phyloP scores from a whole-genome alignment of 768 basidiomycete genomes.

The Naganishia friedmannii region DNA sequence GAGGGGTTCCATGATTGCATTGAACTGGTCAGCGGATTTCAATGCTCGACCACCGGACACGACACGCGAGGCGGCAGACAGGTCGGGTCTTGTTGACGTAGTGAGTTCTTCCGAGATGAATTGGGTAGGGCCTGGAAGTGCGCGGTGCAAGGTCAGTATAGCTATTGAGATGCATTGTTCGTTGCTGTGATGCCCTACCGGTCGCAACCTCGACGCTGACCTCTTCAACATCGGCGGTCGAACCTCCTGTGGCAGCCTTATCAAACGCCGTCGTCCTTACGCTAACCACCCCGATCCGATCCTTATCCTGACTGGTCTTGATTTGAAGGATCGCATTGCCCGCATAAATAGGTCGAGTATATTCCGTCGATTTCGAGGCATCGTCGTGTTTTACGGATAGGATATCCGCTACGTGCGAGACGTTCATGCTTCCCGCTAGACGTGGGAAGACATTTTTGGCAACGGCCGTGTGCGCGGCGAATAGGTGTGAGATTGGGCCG shows the following conservation, averaged over 20 bases:
- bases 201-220: constrained; percentile 57
- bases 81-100: constrained; percentile 87
- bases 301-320: constrained; percentile 64
- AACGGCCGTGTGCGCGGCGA: constrained; percentile 84
- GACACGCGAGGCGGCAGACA: constrained; percentile 79
- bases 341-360: constrained; percentile 92
- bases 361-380: constrained; percentile 62
- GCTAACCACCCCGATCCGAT: constrained; percentile 89
- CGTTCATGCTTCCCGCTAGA: constrained; percentile 81
- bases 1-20: constrained; percentile 76
- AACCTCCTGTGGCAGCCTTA: constrained; percentile 60
- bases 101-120: constrained; percentile 62
- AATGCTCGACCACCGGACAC: constrained; percentile 93
- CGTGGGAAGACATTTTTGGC: constrained; percentile 92
- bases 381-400: constrained; percentile 73
- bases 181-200: constrained; percentile 33
- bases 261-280: constrained; percentile 87
- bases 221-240: constrained; percentile 58
- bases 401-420: constrained; percentile 87
- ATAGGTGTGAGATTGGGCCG: constrained; percentile 73
- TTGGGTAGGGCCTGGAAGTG: constrained; percentile 47
- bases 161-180: background rate
- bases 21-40: constrained; percentile 92
- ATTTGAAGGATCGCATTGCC: constrained; percentile 96
- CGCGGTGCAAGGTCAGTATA: too few relatives aligned